These are phyloP conservation scores for peach (Prunus persica) DNA, from an alignment of 306 rosid genomes.

Conservation along the genomic window DNA sequence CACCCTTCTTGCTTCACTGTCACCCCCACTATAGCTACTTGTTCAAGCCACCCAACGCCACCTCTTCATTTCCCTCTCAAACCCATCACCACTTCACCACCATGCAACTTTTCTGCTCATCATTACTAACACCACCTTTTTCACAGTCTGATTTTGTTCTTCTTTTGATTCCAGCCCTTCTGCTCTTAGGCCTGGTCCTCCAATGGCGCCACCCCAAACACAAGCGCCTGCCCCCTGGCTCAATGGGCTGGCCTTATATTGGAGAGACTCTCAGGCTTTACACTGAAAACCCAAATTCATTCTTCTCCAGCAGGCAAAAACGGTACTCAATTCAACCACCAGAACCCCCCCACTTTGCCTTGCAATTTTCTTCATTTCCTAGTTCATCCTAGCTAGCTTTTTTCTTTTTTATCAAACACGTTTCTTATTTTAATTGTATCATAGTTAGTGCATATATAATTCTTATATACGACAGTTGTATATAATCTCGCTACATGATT, in stretches of 20 bases:
- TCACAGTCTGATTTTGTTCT: not conserved
- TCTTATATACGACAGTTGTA: not conserved
- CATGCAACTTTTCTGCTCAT: conserved; percentile 37
- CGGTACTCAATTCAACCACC: conserved; percentile 31
- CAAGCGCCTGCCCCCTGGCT: conserved; percentile 79
- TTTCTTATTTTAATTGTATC: not conserved
- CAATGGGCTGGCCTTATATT: conserved; percentile 85
- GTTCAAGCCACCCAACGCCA: conserved; percentile 16
- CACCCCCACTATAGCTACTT: not conserved
- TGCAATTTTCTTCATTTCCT: not conserved
- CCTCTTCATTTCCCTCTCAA: conserved; percentile 1
- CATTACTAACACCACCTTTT: not conserved
- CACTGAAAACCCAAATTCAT: conserved; percentile 67
- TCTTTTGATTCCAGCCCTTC: conserved; percentile 16
- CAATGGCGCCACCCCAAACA: conserved; percentile 40
- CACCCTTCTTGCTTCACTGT: conserved; percentile 11
- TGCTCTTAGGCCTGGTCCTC: conserved; percentile 33
- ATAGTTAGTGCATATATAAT: not conserved
- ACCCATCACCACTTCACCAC: conserved; percentile 1
- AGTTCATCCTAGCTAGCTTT: not conserved
- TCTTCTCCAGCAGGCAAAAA: conserved; percentile 64
- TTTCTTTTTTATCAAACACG: not conserved
- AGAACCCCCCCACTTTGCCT: not conserved
- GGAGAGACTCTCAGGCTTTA: conserved; percentile 86
- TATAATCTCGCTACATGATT: not conserved